Evolutionary conservation across 2,329 filamentous ascomycete genomes (phyloP).

Genomic region (Chaetomium olivaceum): DNA sequence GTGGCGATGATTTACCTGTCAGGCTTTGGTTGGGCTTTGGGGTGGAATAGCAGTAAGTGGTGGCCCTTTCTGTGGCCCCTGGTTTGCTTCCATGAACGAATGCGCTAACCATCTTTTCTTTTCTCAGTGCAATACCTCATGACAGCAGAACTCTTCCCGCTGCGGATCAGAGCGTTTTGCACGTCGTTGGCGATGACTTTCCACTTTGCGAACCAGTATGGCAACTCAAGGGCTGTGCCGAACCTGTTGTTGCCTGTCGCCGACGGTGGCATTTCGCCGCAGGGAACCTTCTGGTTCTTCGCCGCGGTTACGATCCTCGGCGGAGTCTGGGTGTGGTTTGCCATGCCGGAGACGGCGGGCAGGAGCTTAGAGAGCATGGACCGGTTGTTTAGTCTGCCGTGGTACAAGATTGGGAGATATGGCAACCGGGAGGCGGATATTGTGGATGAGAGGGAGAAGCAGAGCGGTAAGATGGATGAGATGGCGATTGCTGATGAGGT

Average conservation of each 20-base stretch:
- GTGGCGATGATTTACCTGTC: conserved; percentile 73
- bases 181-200: conserved; percentile 75
- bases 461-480: neutral
- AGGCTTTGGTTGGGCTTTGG: conserved; percentile 68
- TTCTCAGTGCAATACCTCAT: conserved; percentile 64
- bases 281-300: conserved; percentile 79
- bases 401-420: conserved; percentile 69
- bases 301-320: conserved; percentile 66
- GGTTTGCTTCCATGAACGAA: neutral
- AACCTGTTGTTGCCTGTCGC: conserved; percentile 63
- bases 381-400: conserved; percentile 68
- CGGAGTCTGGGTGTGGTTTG: conserved; percentile 69
- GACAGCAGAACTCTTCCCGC: conserved; percentile 74
- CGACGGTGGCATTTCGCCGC: conserved; percentile 53
- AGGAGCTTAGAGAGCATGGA: conserved; percentile 70
- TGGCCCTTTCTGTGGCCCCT: no score
- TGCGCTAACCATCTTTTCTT: neutral
- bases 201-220: conserved; percentile 78
- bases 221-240: conserved; percentile 72
- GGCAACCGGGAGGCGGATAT: conserved; percentile 55
- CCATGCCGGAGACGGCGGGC: conserved; percentile 71
- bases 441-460: conserved; percentile 40
- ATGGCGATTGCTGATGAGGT: neutral
- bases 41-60: conserved; percentile 61
- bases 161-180: conserved; percentile 69